phyloP scores from a whole-genome alignment of 257 asterid species.

The Apocynum venetum region DNA sequence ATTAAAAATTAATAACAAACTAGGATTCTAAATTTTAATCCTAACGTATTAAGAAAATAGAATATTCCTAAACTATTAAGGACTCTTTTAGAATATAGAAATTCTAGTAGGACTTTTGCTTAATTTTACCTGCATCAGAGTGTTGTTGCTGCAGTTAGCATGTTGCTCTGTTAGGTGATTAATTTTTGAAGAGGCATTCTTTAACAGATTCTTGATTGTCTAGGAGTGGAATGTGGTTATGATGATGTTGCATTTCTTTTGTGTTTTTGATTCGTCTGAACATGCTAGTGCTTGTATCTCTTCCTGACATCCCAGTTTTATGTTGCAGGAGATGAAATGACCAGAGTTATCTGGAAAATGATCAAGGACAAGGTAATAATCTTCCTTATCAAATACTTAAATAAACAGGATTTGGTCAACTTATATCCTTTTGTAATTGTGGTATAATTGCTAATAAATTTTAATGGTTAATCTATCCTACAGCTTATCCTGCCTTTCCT shows the following conservation, averaged over 20 bases:
- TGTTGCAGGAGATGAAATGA: constrained; percentile 96
- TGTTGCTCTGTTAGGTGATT: background rate
- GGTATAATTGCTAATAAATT: constrained; percentile 12
- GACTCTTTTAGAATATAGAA: too few species aligned
- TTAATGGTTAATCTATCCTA: constrained; percentile 19
- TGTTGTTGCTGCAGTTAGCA: background rate
- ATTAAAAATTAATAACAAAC: too few species aligned
- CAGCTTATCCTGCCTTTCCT: constrained; percentile 90
- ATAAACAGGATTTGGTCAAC: background rate
- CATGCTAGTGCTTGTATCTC: background rate
- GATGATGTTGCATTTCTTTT: background rate
- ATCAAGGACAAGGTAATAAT: constrained; percentile 84
- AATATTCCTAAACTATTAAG: too few species aligned
- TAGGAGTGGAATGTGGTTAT: background rate
- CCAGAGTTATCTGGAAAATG: constrained; percentile 88
- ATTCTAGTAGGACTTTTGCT: too few species aligned
- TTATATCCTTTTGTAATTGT: background rate
- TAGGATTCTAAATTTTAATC: too few species aligned
- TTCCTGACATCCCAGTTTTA: constrained; percentile 17
- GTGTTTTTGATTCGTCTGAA: background rate
- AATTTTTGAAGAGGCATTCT: background rate
- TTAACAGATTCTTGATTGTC: background rate
- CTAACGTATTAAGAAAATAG: too few species aligned
- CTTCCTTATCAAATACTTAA: constrained; percentile 7
- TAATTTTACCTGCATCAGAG: too few species aligned